phyloP scores from a whole-genome alignment of 352 stramenopile genomes.

The Thalassiosira gravida region DNA sequence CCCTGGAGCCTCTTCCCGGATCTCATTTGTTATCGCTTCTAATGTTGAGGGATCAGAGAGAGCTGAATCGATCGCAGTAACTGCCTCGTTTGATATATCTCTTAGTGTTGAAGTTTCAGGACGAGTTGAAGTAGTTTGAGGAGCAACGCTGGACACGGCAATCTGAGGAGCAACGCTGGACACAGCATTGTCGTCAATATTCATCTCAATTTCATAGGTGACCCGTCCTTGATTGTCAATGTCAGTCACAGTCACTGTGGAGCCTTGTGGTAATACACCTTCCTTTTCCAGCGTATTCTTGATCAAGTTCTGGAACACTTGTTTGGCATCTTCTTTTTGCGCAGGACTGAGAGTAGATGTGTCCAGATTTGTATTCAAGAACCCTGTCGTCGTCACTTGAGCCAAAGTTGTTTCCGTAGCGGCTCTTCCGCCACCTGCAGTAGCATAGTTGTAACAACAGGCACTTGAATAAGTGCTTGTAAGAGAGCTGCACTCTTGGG shows the following conservation, averaged over 20 bases:
- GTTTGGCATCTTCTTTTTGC: conserved; percentile 41
- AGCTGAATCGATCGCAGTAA: neutral
- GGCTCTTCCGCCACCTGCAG: conserved; percentile 20
- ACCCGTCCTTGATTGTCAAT: conserved; percentile 34
- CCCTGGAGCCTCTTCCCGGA: neutral
- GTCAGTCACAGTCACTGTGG: conserved; percentile 29
- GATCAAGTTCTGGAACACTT: conserved; percentile 39
- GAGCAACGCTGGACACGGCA: neutral
- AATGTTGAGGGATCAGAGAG: neutral
- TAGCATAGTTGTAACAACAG: conserved; percentile 72
- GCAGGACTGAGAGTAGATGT: conserved; percentile 35
- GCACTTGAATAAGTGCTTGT: conserved; percentile 62
- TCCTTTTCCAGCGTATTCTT: conserved; percentile 28
- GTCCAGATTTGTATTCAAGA: conserved; percentile 45
- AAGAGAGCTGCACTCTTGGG: conserved; percentile 55
- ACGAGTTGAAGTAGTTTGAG: conserved; percentile 7
- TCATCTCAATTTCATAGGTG: conserved; percentile 30
- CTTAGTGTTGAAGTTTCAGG: conserved; percentile 9
- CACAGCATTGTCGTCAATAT: conserved; percentile 22
- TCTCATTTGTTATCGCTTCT: conserved; percentile 4
- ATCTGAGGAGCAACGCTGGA: neutral
- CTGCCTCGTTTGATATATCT: conserved; percentile 4
- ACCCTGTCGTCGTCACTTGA: conserved; percentile 34
- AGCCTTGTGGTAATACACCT: conserved; percentile 21
- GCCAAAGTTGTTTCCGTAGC: conserved; percentile 16